Evolutionary conservation across 2,329 filamentous ascomycete species (phyloP), one percentile per base, ranked within the genome.

Genomic region (Curvularia spicifera): DNA sequence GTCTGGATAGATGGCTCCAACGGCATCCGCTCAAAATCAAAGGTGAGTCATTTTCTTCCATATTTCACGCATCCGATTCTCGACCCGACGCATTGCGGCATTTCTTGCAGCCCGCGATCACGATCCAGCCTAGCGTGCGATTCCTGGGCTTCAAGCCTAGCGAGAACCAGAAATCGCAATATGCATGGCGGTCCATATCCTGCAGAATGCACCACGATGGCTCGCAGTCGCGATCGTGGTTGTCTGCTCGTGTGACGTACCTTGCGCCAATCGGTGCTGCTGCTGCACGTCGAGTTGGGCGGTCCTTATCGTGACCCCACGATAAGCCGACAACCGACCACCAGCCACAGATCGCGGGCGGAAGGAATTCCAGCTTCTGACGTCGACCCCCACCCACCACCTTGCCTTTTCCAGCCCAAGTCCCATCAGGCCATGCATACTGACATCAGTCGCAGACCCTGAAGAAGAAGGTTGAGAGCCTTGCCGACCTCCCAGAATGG

Each of bases 1-100:
- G 88, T 97, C 84, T 97, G 94, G 94, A 90, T 97, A 78, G 93
- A 97, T 76, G 84, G 90, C 67, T 80, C 82, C 67, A 93, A 93
- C 78, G 89, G 90, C 74, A 86, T 91, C 71, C 93, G 95, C 74
- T 97, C 93, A 78, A 99, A 98, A 85, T 94, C 91, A 77, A 96
- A 93, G 86, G 94, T 97, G 85, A 85, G 91, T 66, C 57, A 66
- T 62, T 29, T 42, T 42, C 35, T 20, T n/a, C n/a, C 28, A 12
- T 29, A 1, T 28, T 28, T 20, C 33, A 10, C 47, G 9, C 15
- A 18, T 10, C 33, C 13, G 18, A 26, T 20, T 24, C 45, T 48
- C 53, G 29, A 56, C 50, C 58, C 51, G 15, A 28, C 26, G 22
- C 35, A 46, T 40, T 55, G 60, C 60, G 55, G 59, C 55, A 65